Percentiles rank a stretch among this genome's conserved stretches.
phyloP scores from a whole-genome alignment of 1,284 basidiomycete species.

The Pseudozyma tsukubaensis region DNA sequence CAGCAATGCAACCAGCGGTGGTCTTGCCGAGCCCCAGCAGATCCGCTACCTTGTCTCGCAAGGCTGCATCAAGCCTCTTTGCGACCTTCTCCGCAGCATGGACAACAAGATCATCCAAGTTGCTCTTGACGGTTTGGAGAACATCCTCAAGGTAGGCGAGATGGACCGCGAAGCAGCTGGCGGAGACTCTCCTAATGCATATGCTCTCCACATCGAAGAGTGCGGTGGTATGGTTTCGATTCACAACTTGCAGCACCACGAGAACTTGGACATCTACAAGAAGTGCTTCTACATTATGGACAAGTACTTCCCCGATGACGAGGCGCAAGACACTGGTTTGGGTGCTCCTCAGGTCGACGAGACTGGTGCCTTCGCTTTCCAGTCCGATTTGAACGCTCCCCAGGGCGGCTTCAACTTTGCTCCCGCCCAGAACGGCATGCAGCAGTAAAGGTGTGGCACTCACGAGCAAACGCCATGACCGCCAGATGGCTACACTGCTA shows the following conservation, averaged over 20 bases:
- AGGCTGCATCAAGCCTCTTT: slow-evolving; percentile 98
- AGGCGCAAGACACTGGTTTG: slow-evolving; percentile 75
- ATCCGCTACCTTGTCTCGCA: slow-evolving; percentile 98
- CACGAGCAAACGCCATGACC: too few species aligned
- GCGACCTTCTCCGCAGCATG: slow-evolving; percentile 95
- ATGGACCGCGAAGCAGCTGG: slow-evolving; percentile 88
- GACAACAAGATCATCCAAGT: slow-evolving; percentile 99
- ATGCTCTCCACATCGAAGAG: slow-evolving; percentile 94
- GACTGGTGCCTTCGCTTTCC: slow-evolving; percentile 82
- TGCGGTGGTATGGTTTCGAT: slow-evolving; percentile 94
- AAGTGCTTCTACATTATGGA: slow-evolving; percentile 93
- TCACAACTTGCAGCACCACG: slow-evolving; percentile 98
- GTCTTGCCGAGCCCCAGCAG: slow-evolving; percentile 93
- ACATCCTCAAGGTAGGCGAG: slow-evolving; percentile 98
- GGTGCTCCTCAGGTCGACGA: slow-evolving; percentile 85
- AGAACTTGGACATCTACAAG: slow-evolving; percentile 98
- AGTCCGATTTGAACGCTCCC: slow-evolving; percentile 70
- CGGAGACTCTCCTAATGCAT: slow-evolving; percentile 88
- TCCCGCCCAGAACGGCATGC: slow-evolving; percentile 57
- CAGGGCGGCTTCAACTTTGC: slow-evolving; percentile 67
- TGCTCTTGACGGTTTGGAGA: slow-evolving; percentile 95
- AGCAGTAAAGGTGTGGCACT: slow-evolving; percentile 35
- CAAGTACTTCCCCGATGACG: slow-evolving; percentile 70
- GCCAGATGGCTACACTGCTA: neutral
- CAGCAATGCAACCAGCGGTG: slow-evolving; percentile 98